A percentile compares a stretch with the other conserved stretches of the same genome.
phyloP scores from a whole-genome alignment of 2,329 filamentous ascomycete genomes.

The Fusarium musae region DNA sequence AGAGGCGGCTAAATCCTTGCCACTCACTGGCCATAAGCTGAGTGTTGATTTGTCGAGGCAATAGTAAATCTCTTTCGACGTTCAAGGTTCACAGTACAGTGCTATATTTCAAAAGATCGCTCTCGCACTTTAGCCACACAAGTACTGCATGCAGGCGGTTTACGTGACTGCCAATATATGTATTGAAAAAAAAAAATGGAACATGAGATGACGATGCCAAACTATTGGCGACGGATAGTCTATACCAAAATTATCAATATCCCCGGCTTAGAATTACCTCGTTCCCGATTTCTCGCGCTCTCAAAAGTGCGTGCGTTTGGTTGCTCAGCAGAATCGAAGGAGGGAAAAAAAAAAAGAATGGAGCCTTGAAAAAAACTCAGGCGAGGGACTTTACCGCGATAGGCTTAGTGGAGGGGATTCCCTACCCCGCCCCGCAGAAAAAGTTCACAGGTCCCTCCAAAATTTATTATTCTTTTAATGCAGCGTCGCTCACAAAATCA shows the following conservation, averaged over 20 bases:
- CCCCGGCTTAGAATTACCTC: conserved; percentile 33
- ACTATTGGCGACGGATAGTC: background rate
- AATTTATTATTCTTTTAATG: conserved; percentile 45
- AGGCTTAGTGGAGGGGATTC: conserved; percentile 44
- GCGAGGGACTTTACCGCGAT: conserved; percentile 36
- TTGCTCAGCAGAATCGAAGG: conserved; percentile 20
- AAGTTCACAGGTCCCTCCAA: conserved; percentile 49
- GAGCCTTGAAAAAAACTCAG: conserved; percentile 47
- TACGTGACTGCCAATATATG: background rate
- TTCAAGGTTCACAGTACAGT: conserved; percentile 20
- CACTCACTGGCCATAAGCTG: conserved; percentile 25
- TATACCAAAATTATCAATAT: conserved; percentile 6
- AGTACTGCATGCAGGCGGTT: background rate
- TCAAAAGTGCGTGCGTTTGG: conserved; percentile 16
- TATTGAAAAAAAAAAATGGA: background rate
- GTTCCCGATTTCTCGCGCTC: conserved; percentile 36
- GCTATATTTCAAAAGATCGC: background rate
- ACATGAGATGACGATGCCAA: background rate
- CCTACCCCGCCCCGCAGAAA: conserved; percentile 46
- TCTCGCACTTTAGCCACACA: conserved; percentile 17
- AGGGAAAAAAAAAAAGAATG: conserved; percentile 28
- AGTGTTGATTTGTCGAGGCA: conserved; percentile 16
- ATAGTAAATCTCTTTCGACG: conserved; percentile 14
- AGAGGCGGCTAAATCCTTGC: conserved; percentile 34
- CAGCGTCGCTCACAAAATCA: conserved; percentile 47